These are phyloP conservation scores for Zanthoxylum bungeanum DNA, from an alignment of 345 rosid genomes.

Conservation along the genomic window DNA sequence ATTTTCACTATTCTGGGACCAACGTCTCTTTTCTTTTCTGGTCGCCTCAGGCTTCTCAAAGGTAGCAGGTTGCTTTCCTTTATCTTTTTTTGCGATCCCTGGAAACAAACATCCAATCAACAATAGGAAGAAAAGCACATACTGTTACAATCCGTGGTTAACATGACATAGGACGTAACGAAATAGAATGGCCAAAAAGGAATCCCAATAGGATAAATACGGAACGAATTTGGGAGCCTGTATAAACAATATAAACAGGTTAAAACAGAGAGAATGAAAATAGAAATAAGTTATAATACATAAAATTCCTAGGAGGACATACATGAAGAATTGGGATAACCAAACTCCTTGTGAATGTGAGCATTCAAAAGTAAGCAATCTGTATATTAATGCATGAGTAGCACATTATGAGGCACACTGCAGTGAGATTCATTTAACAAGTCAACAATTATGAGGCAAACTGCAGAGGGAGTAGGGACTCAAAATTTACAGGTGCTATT, in stretches of 20 bases:
- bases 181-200: too few species aligned
- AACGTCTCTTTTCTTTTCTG: slow-evolving; percentile 20
- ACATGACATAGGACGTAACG: too few species aligned
- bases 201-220: too few species aligned
- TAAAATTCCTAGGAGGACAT: too few species aligned
- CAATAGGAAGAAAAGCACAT: too few species aligned
- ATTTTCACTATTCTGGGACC: too few species aligned
- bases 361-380: background rate
- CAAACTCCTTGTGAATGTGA: background rate
- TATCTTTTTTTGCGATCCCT: background rate
- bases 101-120: too few species aligned
- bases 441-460: background rate
- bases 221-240: background rate
- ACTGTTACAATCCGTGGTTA: too few species aligned
- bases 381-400: background rate
- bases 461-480: background rate
- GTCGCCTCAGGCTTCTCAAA: background rate
- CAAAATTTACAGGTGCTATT: background rate
- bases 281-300: too few species aligned
- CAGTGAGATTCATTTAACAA: background rate
- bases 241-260: too few species aligned
- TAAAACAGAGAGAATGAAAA: too few species aligned
- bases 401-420: background rate
- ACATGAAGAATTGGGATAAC: too few species aligned
- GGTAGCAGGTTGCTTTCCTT: background rate